A percentile compares a stretch with the other conserved stretches of the same genome.
Evolutionary conservation across 768 basidiomycete genomes (phyloP).

Genomic region (Sporobolomyces roseus): DNA sequence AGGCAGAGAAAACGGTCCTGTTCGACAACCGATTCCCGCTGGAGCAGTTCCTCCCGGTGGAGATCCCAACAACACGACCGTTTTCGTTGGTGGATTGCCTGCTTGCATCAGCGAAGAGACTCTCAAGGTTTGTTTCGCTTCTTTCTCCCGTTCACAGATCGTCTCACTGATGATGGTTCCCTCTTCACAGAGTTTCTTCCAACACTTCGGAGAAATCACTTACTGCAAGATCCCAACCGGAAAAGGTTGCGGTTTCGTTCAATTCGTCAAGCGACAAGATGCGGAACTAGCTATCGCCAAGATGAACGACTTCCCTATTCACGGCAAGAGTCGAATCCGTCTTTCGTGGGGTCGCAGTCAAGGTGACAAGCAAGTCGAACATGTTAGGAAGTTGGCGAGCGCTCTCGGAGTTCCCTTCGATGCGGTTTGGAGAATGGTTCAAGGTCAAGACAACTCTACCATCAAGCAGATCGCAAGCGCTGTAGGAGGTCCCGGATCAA

Average conservation of each 20-base stretch:
- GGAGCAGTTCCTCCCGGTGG: constrained; percentile 64
- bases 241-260: constrained; percentile 93
- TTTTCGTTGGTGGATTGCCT: constrained; percentile 83
- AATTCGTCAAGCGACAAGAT: constrained; percentile 85
- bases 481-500: constrained; percentile 15
- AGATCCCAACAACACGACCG: constrained; percentile 94
- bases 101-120: constrained; percentile 88
- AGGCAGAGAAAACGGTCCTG: constrained; percentile 1
- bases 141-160: background rate
- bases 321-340: constrained; percentile 75
- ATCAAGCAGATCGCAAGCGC: constrained; percentile 46
- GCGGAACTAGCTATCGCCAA: constrained; percentile 86
- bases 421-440: constrained; percentile 45
- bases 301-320: constrained; percentile 94
- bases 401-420: constrained; percentile 45
- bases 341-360: constrained; percentile 91
- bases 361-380: constrained; percentile 46
- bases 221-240: constrained; percentile 89
- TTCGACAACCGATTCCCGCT: constrained; percentile 47
- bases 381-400: constrained; percentile 43
- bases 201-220: constrained; percentile 46
- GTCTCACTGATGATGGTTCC: background rate
- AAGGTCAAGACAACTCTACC: constrained; percentile 44
- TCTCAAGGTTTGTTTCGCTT: constrained; percentile 57
- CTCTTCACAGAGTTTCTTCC: constrained; percentile 48